Evolutionary conservation across 805 yeast species (phyloP).

Genomic region (Kuraishia molischiana): DNA sequence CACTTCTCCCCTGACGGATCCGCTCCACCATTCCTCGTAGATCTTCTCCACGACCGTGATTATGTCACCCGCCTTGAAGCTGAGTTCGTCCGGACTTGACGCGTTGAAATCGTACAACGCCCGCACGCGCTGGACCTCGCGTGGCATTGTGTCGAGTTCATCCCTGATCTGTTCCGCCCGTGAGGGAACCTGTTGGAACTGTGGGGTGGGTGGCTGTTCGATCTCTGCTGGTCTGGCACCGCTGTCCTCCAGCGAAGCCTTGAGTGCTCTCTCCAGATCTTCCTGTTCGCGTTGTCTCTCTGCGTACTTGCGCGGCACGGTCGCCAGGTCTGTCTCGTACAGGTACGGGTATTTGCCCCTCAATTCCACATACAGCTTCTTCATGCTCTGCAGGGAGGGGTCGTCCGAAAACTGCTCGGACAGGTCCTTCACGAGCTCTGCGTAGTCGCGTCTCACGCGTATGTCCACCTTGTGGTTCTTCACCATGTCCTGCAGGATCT

Average conservation of each 20-base stretch:
- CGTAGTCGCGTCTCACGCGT: slow-evolving; percentile 54
- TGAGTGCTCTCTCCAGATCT: slow-evolving; percentile 68
- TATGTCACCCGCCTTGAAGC: slow-evolving; percentile 80
- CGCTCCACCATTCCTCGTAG: slow-evolving; percentile 94
- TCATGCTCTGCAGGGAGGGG: slow-evolving; percentile 66
- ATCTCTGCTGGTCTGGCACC: slow-evolving; percentile 16
- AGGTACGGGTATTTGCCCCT: slow-evolving; percentile 28
- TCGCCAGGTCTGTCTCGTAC: slow-evolving; percentile 26
- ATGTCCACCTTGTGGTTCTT: slow-evolving; percentile 50
- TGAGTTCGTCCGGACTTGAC: slow-evolving; percentile 76
- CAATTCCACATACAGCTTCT: slow-evolving; percentile 46
- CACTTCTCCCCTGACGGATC: slow-evolving; percentile 66
- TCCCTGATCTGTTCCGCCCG: slow-evolving; percentile 9
- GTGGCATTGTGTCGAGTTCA: slow-evolving; percentile 10
- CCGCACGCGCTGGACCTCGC: slow-evolving; percentile 52
- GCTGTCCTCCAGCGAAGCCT: slow-evolving; percentile 59
- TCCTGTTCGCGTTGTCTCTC: slow-evolving; percentile 60
- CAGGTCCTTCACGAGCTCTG: slow-evolving; percentile 61
- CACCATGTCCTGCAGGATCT: slow-evolving; percentile 35
- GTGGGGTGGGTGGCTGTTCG: neutral
- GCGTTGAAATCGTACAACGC: slow-evolving; percentile 79
- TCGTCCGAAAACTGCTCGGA: slow-evolving; percentile 57
- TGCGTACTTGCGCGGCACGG: slow-evolving; percentile 48
- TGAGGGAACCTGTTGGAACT: slow-evolving; percentile 7
- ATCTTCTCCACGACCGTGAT: slow-evolving; percentile 82